phyloP scores from a whole-genome alignment of 2,329 filamentous ascomycete species.

The Colletotrichum caudatum region DNA sequence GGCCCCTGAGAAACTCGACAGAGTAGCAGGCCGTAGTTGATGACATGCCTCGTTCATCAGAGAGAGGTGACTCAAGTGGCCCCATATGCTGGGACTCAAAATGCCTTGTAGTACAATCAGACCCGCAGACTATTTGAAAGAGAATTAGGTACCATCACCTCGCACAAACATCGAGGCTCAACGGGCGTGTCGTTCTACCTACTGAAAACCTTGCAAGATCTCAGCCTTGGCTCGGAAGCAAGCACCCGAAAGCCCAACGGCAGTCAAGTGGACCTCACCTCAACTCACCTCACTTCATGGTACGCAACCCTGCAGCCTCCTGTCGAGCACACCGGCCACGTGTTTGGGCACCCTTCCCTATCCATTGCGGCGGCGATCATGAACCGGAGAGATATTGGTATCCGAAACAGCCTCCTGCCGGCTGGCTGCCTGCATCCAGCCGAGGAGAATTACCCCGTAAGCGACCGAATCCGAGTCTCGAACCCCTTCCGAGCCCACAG shows the following conservation, averaged over 20 bases:
- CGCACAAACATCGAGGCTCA: not conserved
- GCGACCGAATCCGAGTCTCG: slow-evolving; percentile 1
- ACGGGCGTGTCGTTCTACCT: no score
- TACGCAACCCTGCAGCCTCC: not conserved
- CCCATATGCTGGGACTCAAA: not conserved
- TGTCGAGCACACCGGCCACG: not conserved
- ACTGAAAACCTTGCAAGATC: not conserved
- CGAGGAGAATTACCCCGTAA: not conserved
- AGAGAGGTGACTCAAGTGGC: not conserved
- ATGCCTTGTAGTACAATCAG: not conserved
- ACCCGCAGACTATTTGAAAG: not conserved
- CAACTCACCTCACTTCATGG: not conserved
- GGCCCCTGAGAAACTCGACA: not conserved
- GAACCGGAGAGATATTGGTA: not conserved
- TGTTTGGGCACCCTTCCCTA: no score
- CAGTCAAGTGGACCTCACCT: not conserved
- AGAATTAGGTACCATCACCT: not conserved
- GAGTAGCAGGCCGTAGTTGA: not conserved
- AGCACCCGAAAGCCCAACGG: not conserved
- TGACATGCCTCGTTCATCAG: not conserved
- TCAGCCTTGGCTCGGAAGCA: not conserved
- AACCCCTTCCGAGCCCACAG: not conserved
- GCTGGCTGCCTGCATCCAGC: not conserved
- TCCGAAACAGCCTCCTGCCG: not conserved
- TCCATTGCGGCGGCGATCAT: not conserved